Base-by-base conservation (phyloP, 2,329 filamentous ascomycete genomes). In the Emergomyces pasteurianus region DNA sequence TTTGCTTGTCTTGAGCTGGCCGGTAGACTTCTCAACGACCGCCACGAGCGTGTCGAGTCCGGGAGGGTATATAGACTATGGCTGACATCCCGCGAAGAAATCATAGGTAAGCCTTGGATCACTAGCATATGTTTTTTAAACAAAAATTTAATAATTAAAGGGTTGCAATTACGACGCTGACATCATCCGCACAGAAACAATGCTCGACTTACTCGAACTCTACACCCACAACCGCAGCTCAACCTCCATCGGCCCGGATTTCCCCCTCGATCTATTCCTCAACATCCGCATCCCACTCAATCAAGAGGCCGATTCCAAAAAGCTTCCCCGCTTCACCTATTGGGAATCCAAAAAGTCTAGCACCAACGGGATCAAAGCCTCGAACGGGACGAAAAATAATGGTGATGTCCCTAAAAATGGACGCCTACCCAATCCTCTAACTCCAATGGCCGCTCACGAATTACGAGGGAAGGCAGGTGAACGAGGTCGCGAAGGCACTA, bases 191-290 rank as follows among this genome's bases (percentile, higher is more conserved):
- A 72, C 81, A 77, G 92, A 97, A 79, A 92, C 90, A 0, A 83
- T 96, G 68, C 84, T 96, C 46, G 94, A 97, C 70, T 80, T 96
- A 0, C 81, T 97, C 31, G 92, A 99, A 69, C 82, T 97, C 2
- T 97, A 96, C 73, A 94, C 90, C 0, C 89, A 95, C 69, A 87
- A 95, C 70, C 84, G 85, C 60, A 83, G 84, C 65, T 80, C 81
- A 58, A 96, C 91, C 40, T 84, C 86, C 58, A 79, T 96, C 23
- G 92, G 91, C 7, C 79, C 82, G 18, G 78, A 83, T 55, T 88
- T 90, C 73, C 83, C 87, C 54, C 80, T 92, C 50, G 86, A 92
- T 66, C 82, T 82, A 59, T 92, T 96, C 71, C 89, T 97, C 70
- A 84, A 87, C 65, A 85, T 95, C 67, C 90, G 94, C 71, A 96